Conservation (phyloP, 805 yeast species). For the Metschnikowia drakensbergensis region DNA sequence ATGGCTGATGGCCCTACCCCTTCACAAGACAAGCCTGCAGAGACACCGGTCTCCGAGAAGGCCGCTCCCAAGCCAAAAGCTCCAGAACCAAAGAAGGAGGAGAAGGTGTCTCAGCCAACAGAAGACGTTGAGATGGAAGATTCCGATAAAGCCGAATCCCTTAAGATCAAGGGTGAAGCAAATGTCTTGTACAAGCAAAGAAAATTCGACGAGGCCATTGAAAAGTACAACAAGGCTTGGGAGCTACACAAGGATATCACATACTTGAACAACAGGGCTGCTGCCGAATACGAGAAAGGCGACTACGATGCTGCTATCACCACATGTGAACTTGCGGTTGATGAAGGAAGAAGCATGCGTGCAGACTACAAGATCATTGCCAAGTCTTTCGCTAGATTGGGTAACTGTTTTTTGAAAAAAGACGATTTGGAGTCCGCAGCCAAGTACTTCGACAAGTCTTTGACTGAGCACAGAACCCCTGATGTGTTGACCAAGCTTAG, state of each 20-base stretch:
- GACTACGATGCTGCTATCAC: slow-evolving; percentile 81
- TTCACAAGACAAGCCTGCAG: slow-evolving; percentile 6
- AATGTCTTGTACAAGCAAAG: slow-evolving; percentile 81
- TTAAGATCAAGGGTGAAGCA: slow-evolving; percentile 76
- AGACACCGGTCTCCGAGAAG: slow-evolving; percentile 13
- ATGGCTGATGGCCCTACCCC: slow-evolving; percentile 27
- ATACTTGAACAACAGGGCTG: slow-evolving; percentile 92
- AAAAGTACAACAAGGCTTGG: slow-evolving; percentile 82
- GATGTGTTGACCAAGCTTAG: slow-evolving; percentile 87
- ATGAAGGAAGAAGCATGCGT: slow-evolving; percentile 82
- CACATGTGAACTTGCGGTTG: slow-evolving; percentile 80
- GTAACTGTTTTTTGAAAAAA: slow-evolving; percentile 73
- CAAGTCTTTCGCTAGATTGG: slow-evolving; percentile 89
- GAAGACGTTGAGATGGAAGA: slow-evolving; percentile 37
- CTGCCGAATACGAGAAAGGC: slow-evolving; percentile 96
- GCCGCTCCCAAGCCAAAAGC: slow-evolving; percentile 10
- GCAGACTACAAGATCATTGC: slow-evolving; percentile 91
- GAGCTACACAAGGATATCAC: slow-evolving; percentile 78
- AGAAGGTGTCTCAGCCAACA: slow-evolving; percentile 10
- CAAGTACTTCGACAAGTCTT: slow-evolving; percentile 77
- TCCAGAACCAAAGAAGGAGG: slow-evolving; percentile 3
- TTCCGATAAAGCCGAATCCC: slow-evolving; percentile 51
- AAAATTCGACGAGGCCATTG: slow-evolving; percentile 91
- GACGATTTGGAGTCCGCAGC: slow-evolving; percentile 71
- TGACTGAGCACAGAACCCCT: slow-evolving; percentile 96